phyloP scores from a whole-genome alignment of 1,139 yeast species.

The Citeromyces siamensis region DNA sequence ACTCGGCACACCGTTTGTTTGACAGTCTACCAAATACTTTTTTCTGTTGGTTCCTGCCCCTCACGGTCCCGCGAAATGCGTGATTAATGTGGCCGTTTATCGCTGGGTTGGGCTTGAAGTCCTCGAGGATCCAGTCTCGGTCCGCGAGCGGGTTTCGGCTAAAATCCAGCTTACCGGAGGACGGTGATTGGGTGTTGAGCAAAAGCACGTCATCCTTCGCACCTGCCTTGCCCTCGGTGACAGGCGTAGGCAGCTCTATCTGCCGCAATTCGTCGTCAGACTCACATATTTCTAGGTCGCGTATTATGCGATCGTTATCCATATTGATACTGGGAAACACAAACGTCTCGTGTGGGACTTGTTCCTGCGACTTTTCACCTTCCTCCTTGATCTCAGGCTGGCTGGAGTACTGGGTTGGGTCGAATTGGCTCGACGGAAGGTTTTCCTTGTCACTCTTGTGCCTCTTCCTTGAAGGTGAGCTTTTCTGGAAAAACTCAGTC shows the following conservation, averaged over 20 bases:
- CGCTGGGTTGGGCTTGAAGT: constrained; percentile 27
- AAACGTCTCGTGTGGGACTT: neutral
- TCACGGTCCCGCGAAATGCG: constrained; percentile 21
- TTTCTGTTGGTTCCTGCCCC: constrained; percentile 14
- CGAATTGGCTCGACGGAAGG: neutral
- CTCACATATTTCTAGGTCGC: neutral
- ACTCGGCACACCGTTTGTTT: constrained; percentile 12
- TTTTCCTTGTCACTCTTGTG: neutral
- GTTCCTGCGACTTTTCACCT: too few relatives aligned
- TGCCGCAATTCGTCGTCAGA: neutral
- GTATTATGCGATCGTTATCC: neutral
- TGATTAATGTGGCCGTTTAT: constrained; percentile 15
- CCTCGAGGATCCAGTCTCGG: constrained; percentile 29
- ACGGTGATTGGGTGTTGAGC: neutral
- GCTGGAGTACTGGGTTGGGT: constrained; percentile 1
- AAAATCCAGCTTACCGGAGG: constrained; percentile 1
- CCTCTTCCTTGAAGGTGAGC: neutral
- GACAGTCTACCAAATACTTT: constrained; percentile 5
- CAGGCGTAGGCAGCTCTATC: constrained; percentile 1
- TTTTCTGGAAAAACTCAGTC: neutral
- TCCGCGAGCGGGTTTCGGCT: constrained; percentile 6
- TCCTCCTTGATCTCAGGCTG: neutral
- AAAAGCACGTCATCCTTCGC: neutral
- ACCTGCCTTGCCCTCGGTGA: neutral
- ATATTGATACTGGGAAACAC: neutral